These are phyloP conservation scores for Euphorbia tirucalli DNA, from an alignment of 345 rosid genomes.

Conservation along the genomic window DNA sequence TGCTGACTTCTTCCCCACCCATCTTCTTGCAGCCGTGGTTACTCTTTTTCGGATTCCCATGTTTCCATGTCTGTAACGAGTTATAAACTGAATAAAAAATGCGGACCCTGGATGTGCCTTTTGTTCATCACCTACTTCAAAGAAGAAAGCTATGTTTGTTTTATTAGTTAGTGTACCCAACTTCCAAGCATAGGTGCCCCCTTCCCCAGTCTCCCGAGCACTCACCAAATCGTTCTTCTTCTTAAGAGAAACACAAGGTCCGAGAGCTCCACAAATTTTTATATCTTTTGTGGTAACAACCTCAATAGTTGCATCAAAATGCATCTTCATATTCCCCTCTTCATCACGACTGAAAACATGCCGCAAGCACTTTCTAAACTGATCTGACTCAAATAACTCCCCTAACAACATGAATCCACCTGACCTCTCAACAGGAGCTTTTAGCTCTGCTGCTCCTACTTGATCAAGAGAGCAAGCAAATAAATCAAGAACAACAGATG, in stretches of 20 bases:
- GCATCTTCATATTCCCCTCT: slow-evolving; percentile 72
- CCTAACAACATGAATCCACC: slow-evolving; percentile 91
- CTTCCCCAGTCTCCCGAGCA: slow-evolving; percentile 66
- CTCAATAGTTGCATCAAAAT: slow-evolving; percentile 82
- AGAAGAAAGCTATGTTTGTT: slow-evolving; percentile 87
- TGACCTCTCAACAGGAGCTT: slow-evolving; percentile 66
- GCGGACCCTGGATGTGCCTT: slow-evolving; percentile 81
- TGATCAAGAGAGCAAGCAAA: slow-evolving; percentile 97
- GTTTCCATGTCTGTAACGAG: slow-evolving; percentile 70
- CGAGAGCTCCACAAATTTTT: slow-evolving; percentile 81
- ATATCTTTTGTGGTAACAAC: slow-evolving; percentile 80
- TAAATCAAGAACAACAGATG: slow-evolving; percentile 70
- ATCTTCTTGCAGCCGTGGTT: slow-evolving; percentile 92
- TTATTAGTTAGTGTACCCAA: slow-evolving; percentile 63
- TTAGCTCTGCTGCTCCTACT: slow-evolving; percentile 88
- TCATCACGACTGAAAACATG: slow-evolving; percentile 66
- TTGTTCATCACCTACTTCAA: slow-evolving; percentile 60
- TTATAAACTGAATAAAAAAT: slow-evolving; percentile 80
- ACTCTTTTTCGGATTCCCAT: slow-evolving; percentile 68
- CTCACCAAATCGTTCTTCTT: slow-evolving; percentile 69
- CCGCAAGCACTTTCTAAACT: slow-evolving; percentile 73
- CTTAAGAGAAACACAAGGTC: slow-evolving; percentile 80
- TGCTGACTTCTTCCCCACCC: slow-evolving; percentile 73
- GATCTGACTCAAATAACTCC: slow-evolving; percentile 75
- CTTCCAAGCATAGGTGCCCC: slow-evolving; percentile 83